phyloP scores from a whole-genome alignment of 495 filamentous ascomycete species.

The Mycothermus thermophilus region DNA sequence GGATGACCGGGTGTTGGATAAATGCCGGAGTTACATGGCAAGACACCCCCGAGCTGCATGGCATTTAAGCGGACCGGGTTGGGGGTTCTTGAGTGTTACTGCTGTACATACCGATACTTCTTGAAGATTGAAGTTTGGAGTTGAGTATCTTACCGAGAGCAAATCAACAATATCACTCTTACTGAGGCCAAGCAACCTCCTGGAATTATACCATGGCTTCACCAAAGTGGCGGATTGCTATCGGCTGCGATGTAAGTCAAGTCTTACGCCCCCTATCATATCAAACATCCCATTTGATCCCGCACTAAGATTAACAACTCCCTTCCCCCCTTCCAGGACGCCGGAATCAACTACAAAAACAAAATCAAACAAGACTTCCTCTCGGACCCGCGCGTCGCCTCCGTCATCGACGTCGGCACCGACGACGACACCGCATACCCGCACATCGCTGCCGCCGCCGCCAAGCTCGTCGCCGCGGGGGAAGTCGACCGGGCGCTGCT shows the following conservation, averaged over 20 bases:
- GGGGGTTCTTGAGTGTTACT: no score
- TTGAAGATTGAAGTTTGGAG: no score
- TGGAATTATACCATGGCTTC: slow-evolving; percentile 24
- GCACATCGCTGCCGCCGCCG: slow-evolving; percentile 60
- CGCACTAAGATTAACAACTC: slow-evolving; percentile 8
- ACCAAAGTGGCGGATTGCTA: slow-evolving; percentile 33
- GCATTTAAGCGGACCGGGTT: no score
- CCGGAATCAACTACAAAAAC: slow-evolving; percentile 66
- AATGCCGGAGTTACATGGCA: no score
- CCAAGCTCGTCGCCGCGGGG: slow-evolving; percentile 50
- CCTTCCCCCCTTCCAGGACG: slow-evolving; percentile 40
- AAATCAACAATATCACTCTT: no score
- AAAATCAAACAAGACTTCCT: slow-evolving; percentile 62
- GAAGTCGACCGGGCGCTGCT: slow-evolving; percentile 65
- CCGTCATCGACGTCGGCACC: slow-evolving; percentile 53
- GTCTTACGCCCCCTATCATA: no score
- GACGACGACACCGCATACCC: slow-evolving; percentile 75
- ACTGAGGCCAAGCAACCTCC: no score
- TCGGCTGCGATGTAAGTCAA: slow-evolving; percentile 36
- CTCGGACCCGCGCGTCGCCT: slow-evolving; percentile 49
- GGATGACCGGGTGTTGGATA: no score
- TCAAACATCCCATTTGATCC: no score
- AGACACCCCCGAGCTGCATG: no score
- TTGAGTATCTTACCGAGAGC: no score
- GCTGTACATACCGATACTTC: no score